These are phyloP conservation scores for Elsinoe ampelina DNA, from an alignment of 2,329 filamentous ascomycete species.

Conservation along the genomic window DNA sequence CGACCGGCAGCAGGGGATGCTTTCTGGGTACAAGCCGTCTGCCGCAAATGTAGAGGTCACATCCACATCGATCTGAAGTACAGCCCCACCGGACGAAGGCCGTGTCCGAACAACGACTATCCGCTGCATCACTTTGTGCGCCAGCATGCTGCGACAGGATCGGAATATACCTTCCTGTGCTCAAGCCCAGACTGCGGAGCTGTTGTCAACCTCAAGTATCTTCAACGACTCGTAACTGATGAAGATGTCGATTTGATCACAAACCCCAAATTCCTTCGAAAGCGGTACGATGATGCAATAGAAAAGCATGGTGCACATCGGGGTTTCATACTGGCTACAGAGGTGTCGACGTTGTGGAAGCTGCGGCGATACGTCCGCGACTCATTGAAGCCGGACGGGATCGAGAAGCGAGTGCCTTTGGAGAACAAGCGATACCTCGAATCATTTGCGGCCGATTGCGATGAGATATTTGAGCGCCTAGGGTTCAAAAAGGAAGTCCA, in stretches of 20 bases:
- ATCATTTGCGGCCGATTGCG: slow-evolving; percentile 54
- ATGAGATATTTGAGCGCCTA: slow-evolving; percentile 47
- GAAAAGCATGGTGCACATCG: slow-evolving; percentile 45
- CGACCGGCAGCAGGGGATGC: slow-evolving; percentile 31
- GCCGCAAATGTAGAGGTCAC: slow-evolving; percentile 53
- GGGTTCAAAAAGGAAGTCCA: slow-evolving; percentile 37
- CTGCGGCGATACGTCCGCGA: slow-evolving; percentile 53
- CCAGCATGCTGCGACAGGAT: slow-evolving; percentile 20
- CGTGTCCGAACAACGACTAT: slow-evolving; percentile 41
- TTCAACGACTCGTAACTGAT: slow-evolving; percentile 42
- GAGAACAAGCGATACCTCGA: slow-evolving; percentile 56
- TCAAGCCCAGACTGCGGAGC: slow-evolving; percentile 49
- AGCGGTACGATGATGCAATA: slow-evolving; percentile 46
- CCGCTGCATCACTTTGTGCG: slow-evolving; percentile 52
- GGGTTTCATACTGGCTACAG: slow-evolving; percentile 41
- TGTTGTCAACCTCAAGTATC: slow-evolving; percentile 43
- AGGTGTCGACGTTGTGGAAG: slow-evolving; percentile 47
- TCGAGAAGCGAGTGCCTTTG: slow-evolving; percentile 46
- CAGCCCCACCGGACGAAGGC: slow-evolving; percentile 26
- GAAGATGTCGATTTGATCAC: slow-evolving; percentile 44
- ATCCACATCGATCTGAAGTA: slow-evolving; percentile 50
- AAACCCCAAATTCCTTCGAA: slow-evolving; percentile 42
- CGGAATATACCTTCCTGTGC: slow-evolving; percentile 46
- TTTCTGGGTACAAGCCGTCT: slow-evolving; percentile 53
- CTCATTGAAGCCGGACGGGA: slow-evolving; percentile 41